Percentiles rank a stretch among this genome's conserved stretches.
phyloP scores from a whole-genome alignment of 164 flowering plant genomes.

The Brasenia schreberi region DNA sequence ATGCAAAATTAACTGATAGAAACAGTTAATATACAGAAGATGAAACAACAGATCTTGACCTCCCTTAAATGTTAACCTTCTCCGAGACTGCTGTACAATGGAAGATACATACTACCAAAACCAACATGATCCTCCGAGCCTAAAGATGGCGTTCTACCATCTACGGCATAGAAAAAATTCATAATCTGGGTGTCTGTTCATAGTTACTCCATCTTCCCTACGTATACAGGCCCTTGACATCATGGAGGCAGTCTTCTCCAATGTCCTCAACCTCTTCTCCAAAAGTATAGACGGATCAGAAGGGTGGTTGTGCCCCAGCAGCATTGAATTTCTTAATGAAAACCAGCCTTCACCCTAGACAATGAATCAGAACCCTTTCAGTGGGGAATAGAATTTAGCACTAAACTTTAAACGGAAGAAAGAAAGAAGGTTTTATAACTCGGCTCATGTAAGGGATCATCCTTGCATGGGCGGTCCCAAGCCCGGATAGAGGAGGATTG shows the following conservation, averaged over 20 bases:
- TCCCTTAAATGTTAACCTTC: constrained; percentile 1
- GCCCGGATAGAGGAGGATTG: too few relatives aligned
- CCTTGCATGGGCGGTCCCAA: too few relatives aligned
- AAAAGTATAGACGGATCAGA: constrained; percentile 20
- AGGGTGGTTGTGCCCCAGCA: constrained; percentile 2
- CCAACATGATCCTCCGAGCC: constrained; percentile 2
- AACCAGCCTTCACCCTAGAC: constrained; percentile 69
- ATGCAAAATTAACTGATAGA: background rate
- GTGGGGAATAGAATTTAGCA: too few relatives aligned
- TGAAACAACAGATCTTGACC: background rate
- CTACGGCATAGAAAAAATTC: constrained; percentile 58
- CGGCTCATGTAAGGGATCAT: too few relatives aligned
- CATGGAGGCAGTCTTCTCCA: constrained; percentile 39
- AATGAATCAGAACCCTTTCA: background rate
- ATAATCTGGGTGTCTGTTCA: constrained; percentile 48
- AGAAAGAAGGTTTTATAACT: too few relatives aligned
- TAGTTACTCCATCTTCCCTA: constrained; percentile 20
- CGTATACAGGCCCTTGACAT: constrained; percentile 46
- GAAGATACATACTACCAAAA: background rate
- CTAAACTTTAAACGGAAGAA: too few relatives aligned
- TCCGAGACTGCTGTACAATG: background rate
- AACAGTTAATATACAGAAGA: constrained; percentile 9
- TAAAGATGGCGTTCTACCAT: constrained; percentile 5
- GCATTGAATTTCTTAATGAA: constrained; percentile 15
- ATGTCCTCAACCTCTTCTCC: constrained; percentile 37